Evolutionary conservation across 768 basidiomycete species (phyloP).

Genomic region (Multifurca ochricompacta): DNA sequence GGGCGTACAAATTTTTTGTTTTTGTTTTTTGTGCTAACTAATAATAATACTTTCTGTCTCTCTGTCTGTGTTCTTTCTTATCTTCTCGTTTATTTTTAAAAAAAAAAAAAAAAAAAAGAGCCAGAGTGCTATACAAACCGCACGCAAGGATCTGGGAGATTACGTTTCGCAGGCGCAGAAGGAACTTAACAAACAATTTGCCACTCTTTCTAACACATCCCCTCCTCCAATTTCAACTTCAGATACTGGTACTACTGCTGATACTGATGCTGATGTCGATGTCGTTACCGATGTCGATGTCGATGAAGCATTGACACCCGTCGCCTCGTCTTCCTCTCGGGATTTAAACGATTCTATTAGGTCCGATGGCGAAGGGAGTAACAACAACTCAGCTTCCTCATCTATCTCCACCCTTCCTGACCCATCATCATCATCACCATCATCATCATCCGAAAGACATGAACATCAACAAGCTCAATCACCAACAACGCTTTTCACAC

Average conservation of each 20-base stretch:
- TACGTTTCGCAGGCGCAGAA: conserved; percentile 77
- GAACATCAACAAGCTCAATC: not conserved
- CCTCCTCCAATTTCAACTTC: not conserved
- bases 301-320: too few species aligned
- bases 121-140: conserved; percentile 57
- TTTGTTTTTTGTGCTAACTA: too few species aligned
- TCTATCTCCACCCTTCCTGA: conserved; percentile 11
- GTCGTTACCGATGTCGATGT: too few species aligned
- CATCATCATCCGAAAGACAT: not conserved
- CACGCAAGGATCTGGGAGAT: conserved; percentile 62
- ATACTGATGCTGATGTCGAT: conserved; percentile 20
- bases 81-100: too few species aligned
- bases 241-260: too few species aligned
- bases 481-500: conserved; percentile 46
- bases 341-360: conserved; percentile 12
- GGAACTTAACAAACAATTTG: conserved; percentile 57
- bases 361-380: conserved; percentile 22
- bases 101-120: too few species aligned
- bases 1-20: too few species aligned
- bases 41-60: too few species aligned
- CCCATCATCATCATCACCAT: conserved; percentile 4
- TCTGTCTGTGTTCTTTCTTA: conserved; percentile 1
- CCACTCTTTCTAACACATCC: conserved; percentile 22
- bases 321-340: conserved; percentile 25
- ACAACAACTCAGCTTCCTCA: conserved; percentile 22